Evolutionary conservation across 352 stramenopile genomes (phyloP), one percentile per base, ranked within the genome.

Genomic region (Phytophthora litchii): DNA sequence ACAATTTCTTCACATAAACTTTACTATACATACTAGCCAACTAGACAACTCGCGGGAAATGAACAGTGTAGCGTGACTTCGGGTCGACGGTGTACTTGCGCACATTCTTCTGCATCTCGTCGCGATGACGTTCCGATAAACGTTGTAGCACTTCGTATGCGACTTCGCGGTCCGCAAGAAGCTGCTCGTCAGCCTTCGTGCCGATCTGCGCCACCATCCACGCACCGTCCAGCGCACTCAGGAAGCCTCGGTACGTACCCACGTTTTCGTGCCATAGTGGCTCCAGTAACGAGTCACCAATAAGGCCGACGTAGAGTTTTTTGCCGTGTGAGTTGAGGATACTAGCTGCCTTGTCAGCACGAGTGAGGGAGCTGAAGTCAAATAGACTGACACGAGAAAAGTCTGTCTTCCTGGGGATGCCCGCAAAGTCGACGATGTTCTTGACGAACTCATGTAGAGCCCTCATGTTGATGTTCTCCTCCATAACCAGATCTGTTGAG

Each of bases 231-330:
- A 94, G 60, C 0, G 82, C 84, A 34, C 80, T 73, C 41, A 92
- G 67, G 60, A 94, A 94, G 23, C 84, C 84, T 13, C 79, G 78
- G 35, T 79, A 91, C 16, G 66, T 88, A 14, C 84, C 84, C 5
- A 90, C 64, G 0, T 72, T 74, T 46, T 94, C 78, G 29, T 83
- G 84, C 84, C 84, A 94, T 57, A 94, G 78, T 13, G 84, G 82
- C 48, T 94, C 84, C 29, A 90, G 75, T 23, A 94, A 54, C 40
- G 84, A 72, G 23, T 94, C 84, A 11, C 84, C 84, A 8, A 94
- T 78, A 20, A 91, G 67, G 2, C 82, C 80, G 14, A 90, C 78
- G 60, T 87, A 90, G 16, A 91, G 60, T 45, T 92, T 92, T 67
- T 84, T 86, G 38, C 67, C 76, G 4, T 72, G 53, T 16, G 78